Evolutionary conservation across 2,329 filamentous ascomycete genomes (phyloP).

Genomic region (Verruconis gallopava): DNA sequence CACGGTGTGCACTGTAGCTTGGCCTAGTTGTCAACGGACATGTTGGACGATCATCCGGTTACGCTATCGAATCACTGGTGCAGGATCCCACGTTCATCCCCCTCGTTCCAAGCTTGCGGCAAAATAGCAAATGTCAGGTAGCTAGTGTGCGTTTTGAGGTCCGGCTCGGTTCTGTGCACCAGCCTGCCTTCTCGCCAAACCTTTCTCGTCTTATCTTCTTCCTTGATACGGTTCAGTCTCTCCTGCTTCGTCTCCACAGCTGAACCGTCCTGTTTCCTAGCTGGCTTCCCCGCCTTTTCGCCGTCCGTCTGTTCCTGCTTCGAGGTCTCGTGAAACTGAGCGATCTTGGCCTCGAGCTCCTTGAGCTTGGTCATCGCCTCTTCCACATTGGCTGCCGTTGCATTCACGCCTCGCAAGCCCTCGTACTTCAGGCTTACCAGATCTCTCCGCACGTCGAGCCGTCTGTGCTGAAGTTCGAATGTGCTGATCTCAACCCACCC

Average conservation of each 20-base stretch:
- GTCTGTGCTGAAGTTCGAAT: constrained; percentile 73
- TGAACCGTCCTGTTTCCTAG: constrained; percentile 19
- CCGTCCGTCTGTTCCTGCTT: constrained; percentile 16
- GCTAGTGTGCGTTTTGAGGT: constrained; percentile 93
- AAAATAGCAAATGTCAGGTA: constrained; percentile 89
- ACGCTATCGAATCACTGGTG: constrained; percentile 21
- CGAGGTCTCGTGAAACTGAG: constrained; percentile 44
- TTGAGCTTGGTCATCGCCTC: constrained; percentile 65
- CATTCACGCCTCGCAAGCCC: constrained; percentile 51
- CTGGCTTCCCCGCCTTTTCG: constrained; percentile 16
- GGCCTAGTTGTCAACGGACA: too few species aligned
- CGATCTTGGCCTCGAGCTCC: constrained; percentile 57
- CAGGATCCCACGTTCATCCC: constrained; percentile 59
- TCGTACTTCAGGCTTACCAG: constrained; percentile 62
- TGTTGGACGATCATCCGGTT: not conserved
- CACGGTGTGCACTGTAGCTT: too few species aligned
- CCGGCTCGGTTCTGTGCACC: constrained; percentile 68
- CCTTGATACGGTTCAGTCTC: constrained; percentile 20
- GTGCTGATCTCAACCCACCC: constrained; percentile 90
- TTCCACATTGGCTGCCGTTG: constrained; percentile 58
- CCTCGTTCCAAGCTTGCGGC: constrained; percentile 72
- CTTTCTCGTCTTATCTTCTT: constrained; percentile 33
- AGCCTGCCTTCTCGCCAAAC: constrained; percentile 65
- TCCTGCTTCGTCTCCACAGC: constrained; percentile 14
- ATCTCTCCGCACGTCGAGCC: constrained; percentile 72